These are phyloP conservation scores for Raddia guianensis DNA, from an alignment of 176 grass and related monocot genomes.

Conservation along the genomic window DNA sequence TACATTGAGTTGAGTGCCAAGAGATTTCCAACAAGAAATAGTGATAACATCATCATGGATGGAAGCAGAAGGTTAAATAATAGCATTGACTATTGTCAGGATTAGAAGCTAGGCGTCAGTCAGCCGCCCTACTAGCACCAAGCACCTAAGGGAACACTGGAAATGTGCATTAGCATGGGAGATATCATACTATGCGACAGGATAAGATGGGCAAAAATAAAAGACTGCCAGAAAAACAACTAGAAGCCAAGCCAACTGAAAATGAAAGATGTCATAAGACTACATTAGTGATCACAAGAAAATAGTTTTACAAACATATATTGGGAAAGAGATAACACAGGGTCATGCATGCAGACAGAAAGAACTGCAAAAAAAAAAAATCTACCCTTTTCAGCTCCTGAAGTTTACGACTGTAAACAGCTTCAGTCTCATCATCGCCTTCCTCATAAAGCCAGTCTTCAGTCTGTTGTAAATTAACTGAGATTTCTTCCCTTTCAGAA, in stretches of 20 bases:
- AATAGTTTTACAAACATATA: conserved; percentile 12
- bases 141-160: too few species aligned
- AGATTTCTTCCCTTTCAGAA: conserved; percentile 84
- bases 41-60: conserved; percentile 1
- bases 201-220: conserved; percentile 14
- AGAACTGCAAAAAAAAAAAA: conserved; percentile 7
- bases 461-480: conserved; percentile 77
- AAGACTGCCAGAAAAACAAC: neutral
- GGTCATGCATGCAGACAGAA: conserved; percentile 12
- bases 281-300: conserved; percentile 21
- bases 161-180: conserved; percentile 16
- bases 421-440: conserved; percentile 97
- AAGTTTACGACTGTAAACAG: conserved; percentile 82
- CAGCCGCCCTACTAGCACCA: too few species aligned
- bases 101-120: too few species aligned
- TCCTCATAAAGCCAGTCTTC: conserved; percentile 99
- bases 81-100: too few species aligned
- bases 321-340: conserved; percentile 14
- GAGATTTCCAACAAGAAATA: conserved; percentile 11
- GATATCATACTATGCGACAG: conserved; percentile 9
- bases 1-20: neutral
- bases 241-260: conserved; percentile 8
- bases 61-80: conserved; percentile 19
- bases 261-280: conserved; percentile 20
- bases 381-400: conserved; percentile 90